These are phyloP conservation scores for Didymella pinodella DNA, from an alignment of 2,329 filamentous ascomycete species.

Conservation along the genomic window DNA sequence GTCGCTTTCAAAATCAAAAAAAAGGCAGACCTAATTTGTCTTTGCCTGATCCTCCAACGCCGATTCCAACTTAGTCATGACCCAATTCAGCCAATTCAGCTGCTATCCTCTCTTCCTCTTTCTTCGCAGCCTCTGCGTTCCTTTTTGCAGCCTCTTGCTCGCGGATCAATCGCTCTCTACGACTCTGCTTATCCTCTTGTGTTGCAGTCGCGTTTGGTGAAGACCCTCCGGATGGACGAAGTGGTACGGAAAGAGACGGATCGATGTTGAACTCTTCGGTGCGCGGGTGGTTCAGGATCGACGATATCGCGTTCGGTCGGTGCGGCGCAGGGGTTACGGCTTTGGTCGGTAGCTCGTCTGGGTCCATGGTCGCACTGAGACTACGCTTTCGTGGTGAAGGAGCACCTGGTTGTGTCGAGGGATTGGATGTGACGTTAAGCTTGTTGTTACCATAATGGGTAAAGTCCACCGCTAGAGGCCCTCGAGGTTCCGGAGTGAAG, in stretches of 20 bases:
- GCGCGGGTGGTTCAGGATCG: slow-evolving; percentile 43
- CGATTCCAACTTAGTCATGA: slow-evolving; percentile 31
- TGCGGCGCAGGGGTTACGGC: slow-evolving; percentile 37
- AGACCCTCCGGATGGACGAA: slow-evolving; percentile 30
- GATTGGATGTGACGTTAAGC: slow-evolving; percentile 27
- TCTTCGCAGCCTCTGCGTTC: slow-evolving; percentile 42
- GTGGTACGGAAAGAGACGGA: slow-evolving; percentile 38
- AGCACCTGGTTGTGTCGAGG: slow-evolving; percentile 28
- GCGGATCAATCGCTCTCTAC: slow-evolving; percentile 41
- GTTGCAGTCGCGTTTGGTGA: slow-evolving; percentile 28
- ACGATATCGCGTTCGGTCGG: slow-evolving; percentile 46
- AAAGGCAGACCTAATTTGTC: slow-evolving; percentile 7
- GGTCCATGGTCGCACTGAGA: slow-evolving; percentile 44
- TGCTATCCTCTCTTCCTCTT: slow-evolving; percentile 39
- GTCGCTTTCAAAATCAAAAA: slow-evolving; percentile 2
- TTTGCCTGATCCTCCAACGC: slow-evolving; percentile 10
- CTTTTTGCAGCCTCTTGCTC: slow-evolving; percentile 46
- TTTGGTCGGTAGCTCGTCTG: slow-evolving; percentile 32
- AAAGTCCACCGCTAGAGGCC: slow-evolving; percentile 49
- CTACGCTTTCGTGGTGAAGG: slow-evolving; percentile 48
- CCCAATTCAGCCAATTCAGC: slow-evolving; percentile 45
- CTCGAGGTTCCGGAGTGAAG: slow-evolving; percentile 39
- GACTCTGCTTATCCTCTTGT: slow-evolving; percentile 42
- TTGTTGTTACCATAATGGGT: slow-evolving; percentile 41
- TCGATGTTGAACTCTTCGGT: slow-evolving; percentile 44